Percentiles rank a stretch among this genome's conserved stretches.
Evolutionary conservation across 257 asterid species (phyloP).

Genomic region (Penstemon barbatus): DNA sequence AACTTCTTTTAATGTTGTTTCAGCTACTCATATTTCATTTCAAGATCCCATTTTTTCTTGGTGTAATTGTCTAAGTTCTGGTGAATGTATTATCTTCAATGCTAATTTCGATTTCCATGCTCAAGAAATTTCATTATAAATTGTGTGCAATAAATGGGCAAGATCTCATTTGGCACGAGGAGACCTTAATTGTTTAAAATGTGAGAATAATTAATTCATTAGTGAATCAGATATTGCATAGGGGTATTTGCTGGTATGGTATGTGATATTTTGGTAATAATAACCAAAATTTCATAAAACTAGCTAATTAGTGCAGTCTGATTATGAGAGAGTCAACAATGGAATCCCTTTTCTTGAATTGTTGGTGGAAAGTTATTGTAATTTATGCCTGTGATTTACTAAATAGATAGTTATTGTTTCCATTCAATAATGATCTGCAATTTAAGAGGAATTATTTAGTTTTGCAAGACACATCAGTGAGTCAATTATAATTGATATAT

Average conservation of each 20-base stretch:
- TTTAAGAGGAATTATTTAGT: background rate
- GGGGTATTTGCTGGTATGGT: conserved; percentile 7
- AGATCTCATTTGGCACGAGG: conserved; percentile 26
- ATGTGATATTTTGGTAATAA: conserved; percentile 3
- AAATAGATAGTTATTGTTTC: conserved; percentile 4
- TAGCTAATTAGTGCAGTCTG: background rate
- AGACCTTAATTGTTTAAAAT: background rate
- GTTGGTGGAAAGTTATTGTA: conserved; percentile 15
- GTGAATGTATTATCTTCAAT: background rate
- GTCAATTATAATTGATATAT: conserved; percentile 12
- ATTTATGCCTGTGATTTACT: conserved; percentile 6
- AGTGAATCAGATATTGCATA: conserved; percentile 16
- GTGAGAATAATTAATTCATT: background rate
- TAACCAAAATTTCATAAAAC: background rate
- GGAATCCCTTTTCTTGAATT: conserved; percentile 7
- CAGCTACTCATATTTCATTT: conserved; percentile 19
- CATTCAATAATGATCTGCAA: background rate
- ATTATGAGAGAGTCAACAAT: conserved; percentile 21
- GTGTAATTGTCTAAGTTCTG: background rate
- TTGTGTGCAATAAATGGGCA: conserved; percentile 20
- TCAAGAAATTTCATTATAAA: conserved; percentile 5
- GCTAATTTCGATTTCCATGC: conserved; percentile 7
- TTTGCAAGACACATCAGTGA: background rate
- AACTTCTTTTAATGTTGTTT: conserved; percentile 13
- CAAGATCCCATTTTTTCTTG: conserved; percentile 21